Evolutionary conservation across 2,329 filamentous ascomycete genomes (phyloP), one percentile per base, ranked within the genome.

Genomic region (Penicillium occitanis): DNA sequence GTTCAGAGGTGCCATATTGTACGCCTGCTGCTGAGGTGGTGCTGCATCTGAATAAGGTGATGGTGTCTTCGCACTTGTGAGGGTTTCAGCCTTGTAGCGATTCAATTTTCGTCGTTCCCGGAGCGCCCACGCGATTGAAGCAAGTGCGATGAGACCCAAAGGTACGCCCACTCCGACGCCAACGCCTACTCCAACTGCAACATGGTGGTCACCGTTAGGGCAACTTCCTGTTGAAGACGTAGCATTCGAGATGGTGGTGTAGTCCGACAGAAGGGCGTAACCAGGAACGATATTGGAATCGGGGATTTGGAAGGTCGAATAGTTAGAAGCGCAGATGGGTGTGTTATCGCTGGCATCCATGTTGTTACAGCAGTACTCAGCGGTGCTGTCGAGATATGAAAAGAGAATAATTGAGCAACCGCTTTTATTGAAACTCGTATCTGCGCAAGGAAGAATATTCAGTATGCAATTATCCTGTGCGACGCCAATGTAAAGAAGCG

Each of bases 141-240:
- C 69, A 10, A 76, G 37, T 4, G 73, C 74, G 51, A 76, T 71
- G 17, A 75, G 30, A 1, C 73, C 74, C 0, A 76, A 67, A 6
- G 75, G 73, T 17, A 76, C 67, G 30, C 74, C 75, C 7, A 77
- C 67, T 1, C 63, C 63, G 10, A 59, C 33, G 4, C 61, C 62
- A 17, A 59, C 35, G 4, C 61, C 62, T 35, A 57, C 8, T 28
- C 75, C 74, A 14, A 76, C 69, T 1, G 72, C 70, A 1, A 69
- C 66, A 22, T 71, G 67, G 19, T 71, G 69, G 37, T 63, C 59
- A 19, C 35, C 25, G 19, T 35, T 64, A 30, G 50, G 17, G 33
- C n/a, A 17, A 22, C 5, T 40, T 8, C 10, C 11, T 60, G 63
- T 40, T 19, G 63, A 65, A 37, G 53, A 59, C n/a, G 44, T 60